Evolutionary conservation across 1,284 basidiomycete genomes (phyloP).

Genomic region (Coniophora puteana): DNA sequence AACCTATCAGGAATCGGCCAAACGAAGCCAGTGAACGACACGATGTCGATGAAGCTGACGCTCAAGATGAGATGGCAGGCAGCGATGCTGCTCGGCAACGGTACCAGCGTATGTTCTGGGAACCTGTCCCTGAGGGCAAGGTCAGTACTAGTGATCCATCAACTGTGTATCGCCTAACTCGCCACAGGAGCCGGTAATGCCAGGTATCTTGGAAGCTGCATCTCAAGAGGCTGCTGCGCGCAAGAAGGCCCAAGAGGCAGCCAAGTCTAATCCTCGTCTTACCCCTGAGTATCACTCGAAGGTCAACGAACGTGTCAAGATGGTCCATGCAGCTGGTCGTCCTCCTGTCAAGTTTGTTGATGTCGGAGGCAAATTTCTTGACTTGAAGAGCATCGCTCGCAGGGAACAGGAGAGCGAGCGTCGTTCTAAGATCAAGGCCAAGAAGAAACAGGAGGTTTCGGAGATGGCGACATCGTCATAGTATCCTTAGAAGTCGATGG

Average conservation of each 20-base stretch:
- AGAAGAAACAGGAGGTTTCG: conserved; percentile 17
- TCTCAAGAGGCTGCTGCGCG: conserved; percentile 20
- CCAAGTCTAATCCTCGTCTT: conserved; percentile 35
- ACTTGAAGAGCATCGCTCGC: conserved; percentile 47
- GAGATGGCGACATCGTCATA: no score
- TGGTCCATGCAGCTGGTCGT: conserved; percentile 38
- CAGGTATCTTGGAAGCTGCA: conserved; percentile 42
- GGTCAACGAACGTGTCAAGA: conserved; percentile 30
- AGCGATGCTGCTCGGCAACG: conserved; percentile 56
- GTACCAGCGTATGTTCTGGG: conserved; percentile 73
- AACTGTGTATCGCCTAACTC: conserved; percentile 4
- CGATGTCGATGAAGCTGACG: conserved; percentile 56
- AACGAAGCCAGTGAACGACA: conserved; percentile 29
- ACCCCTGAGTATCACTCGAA: conserved; percentile 33
- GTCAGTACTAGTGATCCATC: conserved; percentile 34
- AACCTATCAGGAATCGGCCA: conserved; percentile 11
- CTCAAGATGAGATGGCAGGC: conserved; percentile 51
- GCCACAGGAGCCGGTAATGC: conserved; percentile 54
- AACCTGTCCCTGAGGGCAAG: conserved; percentile 60
- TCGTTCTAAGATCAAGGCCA: conserved; percentile 32
- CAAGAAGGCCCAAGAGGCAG: conserved; percentile 30
- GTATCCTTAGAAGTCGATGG: no score
- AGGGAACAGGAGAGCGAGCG: conserved; percentile 47
- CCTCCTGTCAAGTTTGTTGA: conserved; percentile 61
- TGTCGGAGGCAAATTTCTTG: conserved; percentile 63